Percentiles rank a stretch among this genome's conserved stretches.
phyloP scores from a whole-genome alignment of 768 basidiomycete genomes.

The Exsudoporus frostii region DNA sequence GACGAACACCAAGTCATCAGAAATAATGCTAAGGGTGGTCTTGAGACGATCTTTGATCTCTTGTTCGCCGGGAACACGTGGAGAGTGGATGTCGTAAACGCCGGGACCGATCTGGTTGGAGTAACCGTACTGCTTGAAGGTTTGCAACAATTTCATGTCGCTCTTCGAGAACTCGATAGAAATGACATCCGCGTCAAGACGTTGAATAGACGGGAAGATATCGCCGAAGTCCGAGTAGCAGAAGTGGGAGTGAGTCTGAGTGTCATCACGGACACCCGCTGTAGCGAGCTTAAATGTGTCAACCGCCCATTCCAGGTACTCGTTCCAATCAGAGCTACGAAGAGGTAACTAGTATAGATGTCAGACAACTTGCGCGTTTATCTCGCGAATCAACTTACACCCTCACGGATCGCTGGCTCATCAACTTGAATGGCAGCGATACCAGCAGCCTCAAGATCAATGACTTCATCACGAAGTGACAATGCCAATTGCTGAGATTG shows the following conservation, averaged over 20 bases:
- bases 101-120: slow-evolving; percentile 97
- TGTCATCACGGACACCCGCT: slow-evolving; percentile 89
- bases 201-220: slow-evolving; percentile 96
- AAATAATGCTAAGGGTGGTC: slow-evolving; percentile 79
- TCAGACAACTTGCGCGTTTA: background rate
- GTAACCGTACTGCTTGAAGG: slow-evolving; percentile 94
- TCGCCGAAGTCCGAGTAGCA: slow-evolving; percentile 99
- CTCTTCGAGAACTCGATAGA: slow-evolving; percentile 98
- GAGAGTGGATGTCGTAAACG: slow-evolving; percentile 99
- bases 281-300: slow-evolving; percentile 98
- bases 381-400: slow-evolving; percentile 49
- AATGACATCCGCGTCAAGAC: slow-evolving; percentile 97
- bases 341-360: slow-evolving; percentile 70
- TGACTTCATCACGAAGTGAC: slow-evolving; percentile 95
- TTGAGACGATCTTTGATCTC: slow-evolving; percentile 94
- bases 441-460: slow-evolving; percentile 94
- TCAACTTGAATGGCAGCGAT: slow-evolving; percentile 99
- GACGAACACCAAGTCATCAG: slow-evolving; percentile 78
- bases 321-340: slow-evolving; percentile 93
- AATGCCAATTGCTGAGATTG: slow-evolving; percentile 99
- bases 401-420: slow-evolving; percentile 99
- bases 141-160: slow-evolving; percentile 94
- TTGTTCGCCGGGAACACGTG: slow-evolving; percentile 89
- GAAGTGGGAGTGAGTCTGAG: slow-evolving; percentile 99
- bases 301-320: slow-evolving; percentile 96